Conservation (phyloP, 805 yeast genomes). For the Cyberlindnera mycetangii region DNA sequence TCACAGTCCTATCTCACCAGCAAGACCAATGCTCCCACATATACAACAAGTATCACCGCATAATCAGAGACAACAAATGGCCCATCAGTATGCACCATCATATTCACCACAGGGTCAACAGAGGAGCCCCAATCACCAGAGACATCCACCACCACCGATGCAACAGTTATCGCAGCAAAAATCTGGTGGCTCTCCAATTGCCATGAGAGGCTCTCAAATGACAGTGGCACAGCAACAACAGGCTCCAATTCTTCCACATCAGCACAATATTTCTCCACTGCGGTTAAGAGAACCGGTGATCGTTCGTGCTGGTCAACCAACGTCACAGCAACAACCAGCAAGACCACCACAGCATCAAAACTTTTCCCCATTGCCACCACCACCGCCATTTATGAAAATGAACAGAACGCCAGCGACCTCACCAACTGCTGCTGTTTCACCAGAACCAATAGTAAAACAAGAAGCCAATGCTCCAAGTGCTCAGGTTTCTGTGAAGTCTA, state of each 20-base stretch:
- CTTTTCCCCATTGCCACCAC: not conserved
- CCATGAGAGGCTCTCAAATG: constrained; percentile 1
- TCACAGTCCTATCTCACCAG: constrained; percentile 4
- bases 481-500: no score
- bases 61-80: constrained; percentile 2
- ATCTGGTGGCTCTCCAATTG: not conserved
- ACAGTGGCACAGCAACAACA: constrained; percentile 1
- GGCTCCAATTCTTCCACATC: not conserved
- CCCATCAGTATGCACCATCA: constrained; percentile 9
- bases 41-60: constrained; percentile 4
- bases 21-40: constrained; percentile 10
- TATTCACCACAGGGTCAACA: constrained; percentile 4
- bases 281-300: constrained; percentile 1
- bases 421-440: not conserved
- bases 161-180: not conserved
- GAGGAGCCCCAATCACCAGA: constrained; percentile 5
- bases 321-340: not conserved
- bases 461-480: no score
- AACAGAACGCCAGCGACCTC: not conserved
- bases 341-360: not conserved
- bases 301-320: not conserved
- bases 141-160: constrained; percentile 2
- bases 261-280: not conserved
- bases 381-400: not conserved
- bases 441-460: no score